These are phyloP conservation scores for Diddensiella transvaalensis DNA, from an alignment of 805 yeast genomes.

Conservation along the genomic window DNA sequence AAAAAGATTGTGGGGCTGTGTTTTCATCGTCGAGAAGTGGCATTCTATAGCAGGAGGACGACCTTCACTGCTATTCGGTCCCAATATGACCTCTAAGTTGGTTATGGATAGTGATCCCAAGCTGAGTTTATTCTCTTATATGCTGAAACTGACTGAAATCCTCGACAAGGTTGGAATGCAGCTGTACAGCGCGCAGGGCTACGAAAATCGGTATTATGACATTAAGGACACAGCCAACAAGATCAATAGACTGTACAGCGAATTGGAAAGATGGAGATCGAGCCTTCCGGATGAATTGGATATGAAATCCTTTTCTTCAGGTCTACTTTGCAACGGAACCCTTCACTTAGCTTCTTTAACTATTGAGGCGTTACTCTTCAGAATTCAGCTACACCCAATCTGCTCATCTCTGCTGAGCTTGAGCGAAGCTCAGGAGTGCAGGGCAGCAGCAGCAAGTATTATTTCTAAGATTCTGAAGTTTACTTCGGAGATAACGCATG, in stretches of 20 bases:
- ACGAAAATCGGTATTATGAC: conserved; percentile 16
- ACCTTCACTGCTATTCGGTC: conserved; percentile 29
- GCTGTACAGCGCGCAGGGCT: conserved; percentile 24
- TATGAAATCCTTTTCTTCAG: conserved; percentile 25
- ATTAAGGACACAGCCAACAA: conserved; percentile 7
- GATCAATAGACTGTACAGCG: conserved; percentile 21
- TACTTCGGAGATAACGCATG: conserved; percentile 33
- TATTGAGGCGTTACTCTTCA: conserved; percentile 29
- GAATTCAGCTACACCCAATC: conserved; percentile 26
- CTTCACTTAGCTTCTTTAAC: conserved; percentile 31
- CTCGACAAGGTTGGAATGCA: conserved; percentile 26
- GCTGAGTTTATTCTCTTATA: conserved; percentile 29
- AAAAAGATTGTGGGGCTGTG: conserved; percentile 34
- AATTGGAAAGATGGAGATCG: conserved; percentile 27
- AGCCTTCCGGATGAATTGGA: conserved; percentile 28
- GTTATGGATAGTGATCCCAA: conserved; percentile 23
- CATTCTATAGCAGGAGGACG: conserved; percentile 32
- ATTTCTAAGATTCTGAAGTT: conserved; percentile 30
- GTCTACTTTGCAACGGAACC: conserved; percentile 32
- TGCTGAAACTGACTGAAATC: conserved; percentile 27
- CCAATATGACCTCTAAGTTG: conserved; percentile 22
- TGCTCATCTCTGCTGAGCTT: conserved; percentile 16
- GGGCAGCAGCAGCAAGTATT: conserved; percentile 29
- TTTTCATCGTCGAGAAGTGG: conserved; percentile 38
- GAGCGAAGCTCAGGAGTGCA: conserved; percentile 18